Base-by-base conservation (phyloP, 2,329 filamentous ascomycete species). In the Immersiporthe knoxdaviesiana region DNA sequence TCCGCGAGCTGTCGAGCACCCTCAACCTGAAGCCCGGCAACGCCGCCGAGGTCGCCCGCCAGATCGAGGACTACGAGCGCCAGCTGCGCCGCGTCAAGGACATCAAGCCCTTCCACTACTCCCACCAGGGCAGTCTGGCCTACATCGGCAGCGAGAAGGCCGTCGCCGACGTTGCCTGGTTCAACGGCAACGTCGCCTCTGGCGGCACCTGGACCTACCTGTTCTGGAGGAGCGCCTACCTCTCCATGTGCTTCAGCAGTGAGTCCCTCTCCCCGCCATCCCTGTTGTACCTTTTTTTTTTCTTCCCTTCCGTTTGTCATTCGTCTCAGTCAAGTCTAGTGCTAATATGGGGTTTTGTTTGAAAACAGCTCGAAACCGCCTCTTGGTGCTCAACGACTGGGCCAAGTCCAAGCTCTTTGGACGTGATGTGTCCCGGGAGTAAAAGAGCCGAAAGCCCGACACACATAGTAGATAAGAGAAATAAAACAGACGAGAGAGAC, bases 171-270 rank as follows among this genome's bases (percentile, higher is more conserved):
- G 93, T 99, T 77, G 92, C 90, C 79, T 99, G 96, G 95, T 90
- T 97, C 84, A 97, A 96, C 77, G 96, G 96, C 74, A 99, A 98
- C 84, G 88, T 99, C 76, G 95, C 96, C 72, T 93, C 91, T 60
- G 96, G 95, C 78, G 96, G 96, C 79, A 93, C 91, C 76, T 85
- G 98, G 82, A 99, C 96, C 68, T 99, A 97, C 84, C 88, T 97
- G 74, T 99, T 99, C 89, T 99, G 96, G 96, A 89, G 94, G 80
- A 97, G 92, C 78, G 96, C 95, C 67, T 99, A 99, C 82, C 85
- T 99, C 80, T 97, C 93, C 87, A 99, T 99, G 96, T 97, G 95
- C 89, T 99, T 99, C 82, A 98, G 94, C 90, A 94, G 93, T 96
- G 88, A 90, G 93, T 92, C 74, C 18, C 30, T 14, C 52, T 6